Conservation (phyloP, 1,284 basidiomycete genomes). For the Takashimella tepidaria region DNA sequence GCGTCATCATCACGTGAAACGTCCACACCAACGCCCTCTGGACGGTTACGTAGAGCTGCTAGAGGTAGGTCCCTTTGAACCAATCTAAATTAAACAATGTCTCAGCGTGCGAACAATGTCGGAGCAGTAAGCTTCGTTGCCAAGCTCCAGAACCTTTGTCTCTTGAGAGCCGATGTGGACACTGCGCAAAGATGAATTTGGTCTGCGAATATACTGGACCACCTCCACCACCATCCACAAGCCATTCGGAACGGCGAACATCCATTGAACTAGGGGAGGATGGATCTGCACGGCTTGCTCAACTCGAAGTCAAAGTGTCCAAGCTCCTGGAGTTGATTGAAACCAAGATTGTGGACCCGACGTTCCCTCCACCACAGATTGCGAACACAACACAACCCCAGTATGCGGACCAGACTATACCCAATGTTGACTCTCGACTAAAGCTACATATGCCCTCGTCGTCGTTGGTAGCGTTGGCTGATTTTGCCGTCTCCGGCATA, state of each 20-base stretch:
- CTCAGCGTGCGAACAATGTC: constrained; percentile 20
- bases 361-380: background rate
- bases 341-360: background rate
- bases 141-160: constrained; percentile 1
- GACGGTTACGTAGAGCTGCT: constrained; percentile 10
- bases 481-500: constrained; percentile 1
- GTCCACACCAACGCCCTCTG: background rate
- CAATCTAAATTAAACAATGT: background rate
- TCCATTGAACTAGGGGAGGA: background rate
- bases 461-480: background rate
- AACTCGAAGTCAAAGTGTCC: constrained; percentile 14
- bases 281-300: constrained; percentile 5
- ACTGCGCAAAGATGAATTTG: constrained; percentile 14
- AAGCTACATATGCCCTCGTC: constrained; percentile 1
- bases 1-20: background rate
- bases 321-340: constrained; percentile 10
- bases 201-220: constrained; percentile 14
- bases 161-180: constrained; percentile 9
- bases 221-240: constrained; percentile 1
- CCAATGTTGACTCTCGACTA: background rate
- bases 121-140: constrained; percentile 19
- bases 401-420: background rate
- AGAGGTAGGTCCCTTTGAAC: constrained; percentile 10
- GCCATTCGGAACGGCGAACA: background rate
- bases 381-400: background rate